Percentiles rank a stretch among this genome's conserved stretches.
Conservation (phyloP, 306 rosid species). For the Dryas octopetala region DNA sequence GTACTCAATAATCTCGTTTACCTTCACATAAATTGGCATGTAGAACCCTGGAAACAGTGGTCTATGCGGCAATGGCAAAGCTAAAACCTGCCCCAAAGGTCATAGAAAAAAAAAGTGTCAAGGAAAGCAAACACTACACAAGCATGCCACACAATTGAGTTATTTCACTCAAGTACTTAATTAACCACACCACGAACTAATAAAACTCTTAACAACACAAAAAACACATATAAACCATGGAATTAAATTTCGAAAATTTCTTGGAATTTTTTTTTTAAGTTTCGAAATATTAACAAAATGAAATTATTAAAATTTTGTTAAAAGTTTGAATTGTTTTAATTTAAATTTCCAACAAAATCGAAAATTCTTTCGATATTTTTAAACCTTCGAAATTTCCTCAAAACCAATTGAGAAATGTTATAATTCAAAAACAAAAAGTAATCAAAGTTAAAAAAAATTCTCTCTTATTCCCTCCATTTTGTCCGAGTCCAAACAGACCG, state of each 20-base stretch:
- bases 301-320: too few species aligned
- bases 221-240: background rate
- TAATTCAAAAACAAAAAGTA: background rate
- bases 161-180: background rate
- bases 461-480: background rate
- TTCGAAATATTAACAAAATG: too few species aligned
- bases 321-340: too few species aligned
- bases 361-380: too few species aligned
- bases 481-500: background rate
- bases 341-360: too few species aligned
- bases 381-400: too few species aligned
- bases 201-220: background rate
- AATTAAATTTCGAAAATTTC: too few species aligned
- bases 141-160: background rate
- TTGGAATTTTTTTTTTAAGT: too few species aligned
- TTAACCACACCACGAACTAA: background rate
- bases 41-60: constrained; percentile 98
- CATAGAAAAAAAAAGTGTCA: constrained; percentile 2
- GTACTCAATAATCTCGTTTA: constrained; percentile 32
- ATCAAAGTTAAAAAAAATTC: background rate
- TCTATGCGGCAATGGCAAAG: constrained; percentile 90
- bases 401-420: background rate
- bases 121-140: background rate
- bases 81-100: constrained; percentile 73
- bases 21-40: constrained; percentile 98